These are phyloP conservation scores for Byssoonygena ceratinophila DNA, from an alignment of 2,329 filamentous ascomycete genomes.

Conservation along the genomic window DNA sequence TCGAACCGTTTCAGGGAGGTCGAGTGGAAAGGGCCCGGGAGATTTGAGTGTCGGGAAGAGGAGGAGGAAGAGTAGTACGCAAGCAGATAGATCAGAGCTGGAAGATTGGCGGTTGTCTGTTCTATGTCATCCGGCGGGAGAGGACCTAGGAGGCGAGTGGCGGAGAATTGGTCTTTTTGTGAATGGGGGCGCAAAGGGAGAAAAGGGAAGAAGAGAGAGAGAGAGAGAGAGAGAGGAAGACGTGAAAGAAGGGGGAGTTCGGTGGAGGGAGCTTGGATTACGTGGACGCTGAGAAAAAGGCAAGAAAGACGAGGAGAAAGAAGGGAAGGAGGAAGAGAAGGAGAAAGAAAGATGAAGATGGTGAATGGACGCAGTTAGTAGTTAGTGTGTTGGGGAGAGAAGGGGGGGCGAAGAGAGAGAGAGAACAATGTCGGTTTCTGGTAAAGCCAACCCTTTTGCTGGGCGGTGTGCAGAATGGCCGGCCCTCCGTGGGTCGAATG, in stretches of 20 bases:
- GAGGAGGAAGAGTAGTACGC: not conserved
- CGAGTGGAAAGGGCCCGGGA: not conserved
- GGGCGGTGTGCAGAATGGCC: conserved; percentile 4
- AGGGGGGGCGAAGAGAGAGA: conserved; percentile 18
- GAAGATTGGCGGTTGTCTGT: conserved; percentile 5
- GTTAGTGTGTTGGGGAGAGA: conserved; percentile 20
- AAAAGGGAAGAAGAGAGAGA: conserved; percentile 23
- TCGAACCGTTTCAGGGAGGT: not conserved
- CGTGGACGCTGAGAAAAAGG: conserved; percentile 24
- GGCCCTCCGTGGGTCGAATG: conserved; percentile 7
- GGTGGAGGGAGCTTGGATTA: conserved; percentile 11
- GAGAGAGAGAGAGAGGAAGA: conserved; percentile 20
- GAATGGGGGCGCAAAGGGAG: conserved; percentile 17
- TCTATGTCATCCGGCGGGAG: conserved; percentile 5
- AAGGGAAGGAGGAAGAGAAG: conserved; percentile 17
- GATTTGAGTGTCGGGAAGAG: not conserved
- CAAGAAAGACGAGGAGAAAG: conserved; percentile 25
- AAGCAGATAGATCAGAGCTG: conserved; percentile 8
- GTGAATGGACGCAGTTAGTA: conserved; percentile 15
- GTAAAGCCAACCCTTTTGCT: not conserved
- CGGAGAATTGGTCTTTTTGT: conserved; percentile 22
- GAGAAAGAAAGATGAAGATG: conserved; percentile 18
- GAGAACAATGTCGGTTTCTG: conserved; percentile 16
- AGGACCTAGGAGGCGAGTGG: conserved; percentile 5
- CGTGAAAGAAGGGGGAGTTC: conserved; percentile 9